Conservation (phyloP, 2,329 filamentous ascomycete genomes). For the Conoideocrella luteorostrata region DNA sequence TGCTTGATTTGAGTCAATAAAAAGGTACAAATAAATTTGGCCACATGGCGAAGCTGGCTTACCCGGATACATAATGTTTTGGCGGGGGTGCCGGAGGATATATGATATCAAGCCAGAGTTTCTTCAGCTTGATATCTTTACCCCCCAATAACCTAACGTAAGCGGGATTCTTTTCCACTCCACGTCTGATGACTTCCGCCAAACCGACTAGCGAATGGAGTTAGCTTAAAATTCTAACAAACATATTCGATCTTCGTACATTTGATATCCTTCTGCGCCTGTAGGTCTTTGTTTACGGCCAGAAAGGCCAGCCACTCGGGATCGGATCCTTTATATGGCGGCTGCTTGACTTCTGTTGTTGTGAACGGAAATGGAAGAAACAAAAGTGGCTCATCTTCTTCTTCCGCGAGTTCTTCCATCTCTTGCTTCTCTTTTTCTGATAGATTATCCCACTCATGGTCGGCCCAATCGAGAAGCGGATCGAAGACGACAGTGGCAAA, state of each 20-base stretch:
- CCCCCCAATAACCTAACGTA: slow-evolving; percentile 40
- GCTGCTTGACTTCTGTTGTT: slow-evolving; percentile 39
- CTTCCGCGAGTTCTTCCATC: slow-evolving; percentile 33
- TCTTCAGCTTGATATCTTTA: slow-evolving; percentile 39
- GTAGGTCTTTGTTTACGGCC: slow-evolving; percentile 47
- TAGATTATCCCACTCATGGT: slow-evolving; percentile 35
- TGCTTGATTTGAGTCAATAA: slow-evolving; percentile 26
- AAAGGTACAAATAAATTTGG: background rate
- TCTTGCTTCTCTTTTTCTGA: slow-evolving; percentile 38
- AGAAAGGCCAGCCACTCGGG: slow-evolving; percentile 59
- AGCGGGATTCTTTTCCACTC: slow-evolving; percentile 33
- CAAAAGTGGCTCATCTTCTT: slow-evolving; percentile 36
- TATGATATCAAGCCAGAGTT: slow-evolving; percentile 55
- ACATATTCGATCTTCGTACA: slow-evolving; percentile 25
- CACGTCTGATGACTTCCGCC: slow-evolving; percentile 26
- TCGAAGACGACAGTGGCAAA: slow-evolving; percentile 41
- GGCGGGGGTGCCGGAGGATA: slow-evolving; percentile 55
- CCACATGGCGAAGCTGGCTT: slow-evolving; percentile 20
- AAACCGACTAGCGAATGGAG: slow-evolving; percentile 19
- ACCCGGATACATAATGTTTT: slow-evolving; percentile 54
- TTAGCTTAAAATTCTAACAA: background rate
- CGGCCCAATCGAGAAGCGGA: slow-evolving; percentile 35
- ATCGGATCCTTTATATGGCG: slow-evolving; percentile 48
- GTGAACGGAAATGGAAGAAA: slow-evolving; percentile 61
- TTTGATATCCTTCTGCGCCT: slow-evolving; percentile 41